Conservation (phyloP, 2,329 filamentous ascomycete species). For the Phyllosticta capitalensis region DNA sequence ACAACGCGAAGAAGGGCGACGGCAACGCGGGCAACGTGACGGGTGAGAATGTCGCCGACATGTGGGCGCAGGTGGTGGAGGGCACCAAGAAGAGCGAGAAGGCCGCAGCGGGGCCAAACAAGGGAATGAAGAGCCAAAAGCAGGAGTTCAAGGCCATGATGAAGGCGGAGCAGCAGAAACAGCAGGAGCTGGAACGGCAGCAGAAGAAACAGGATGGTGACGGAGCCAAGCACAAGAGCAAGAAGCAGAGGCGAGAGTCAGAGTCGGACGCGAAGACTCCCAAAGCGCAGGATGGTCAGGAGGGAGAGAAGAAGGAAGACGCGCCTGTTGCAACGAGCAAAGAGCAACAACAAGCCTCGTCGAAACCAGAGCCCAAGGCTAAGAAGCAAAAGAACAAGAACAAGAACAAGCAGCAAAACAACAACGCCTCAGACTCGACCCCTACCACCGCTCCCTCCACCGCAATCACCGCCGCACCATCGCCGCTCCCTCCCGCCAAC, state of each 20-base stretch:
- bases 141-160: conserved; percentile 21
- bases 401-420: conserved; percentile 20
- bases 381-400: conserved; percentile 27
- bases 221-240: conserved; percentile 15
- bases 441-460: conserved; percentile 31
- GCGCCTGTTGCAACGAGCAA: background rate
- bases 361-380: conserved; percentile 9
- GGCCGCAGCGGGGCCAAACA: conserved; percentile 21
- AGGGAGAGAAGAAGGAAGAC: conserved; percentile 12
- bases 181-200: conserved; percentile 14
- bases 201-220: background rate
- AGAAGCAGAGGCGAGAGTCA: conserved; percentile 14
- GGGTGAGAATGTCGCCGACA: conserved; percentile 59
- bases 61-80: conserved; percentile 75
- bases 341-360: background rate
- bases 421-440: conserved; percentile 2
- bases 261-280: conserved; percentile 11
- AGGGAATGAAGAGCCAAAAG: conserved; percentile 10
- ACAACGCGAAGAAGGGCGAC: conserved; percentile 47
- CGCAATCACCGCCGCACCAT: conserved; percentile 21
- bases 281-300: conserved; percentile 1
- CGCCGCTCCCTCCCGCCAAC: conserved; percentile 24
- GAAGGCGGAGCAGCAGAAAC: conserved; percentile 21
- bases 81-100: conserved; percentile 41
- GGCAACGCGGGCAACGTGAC: conserved; percentile 41